These are phyloP conservation scores for Chlorella ohadii DNA, from an alignment of 139 green algal genomes.

Conservation along the genomic window DNA sequence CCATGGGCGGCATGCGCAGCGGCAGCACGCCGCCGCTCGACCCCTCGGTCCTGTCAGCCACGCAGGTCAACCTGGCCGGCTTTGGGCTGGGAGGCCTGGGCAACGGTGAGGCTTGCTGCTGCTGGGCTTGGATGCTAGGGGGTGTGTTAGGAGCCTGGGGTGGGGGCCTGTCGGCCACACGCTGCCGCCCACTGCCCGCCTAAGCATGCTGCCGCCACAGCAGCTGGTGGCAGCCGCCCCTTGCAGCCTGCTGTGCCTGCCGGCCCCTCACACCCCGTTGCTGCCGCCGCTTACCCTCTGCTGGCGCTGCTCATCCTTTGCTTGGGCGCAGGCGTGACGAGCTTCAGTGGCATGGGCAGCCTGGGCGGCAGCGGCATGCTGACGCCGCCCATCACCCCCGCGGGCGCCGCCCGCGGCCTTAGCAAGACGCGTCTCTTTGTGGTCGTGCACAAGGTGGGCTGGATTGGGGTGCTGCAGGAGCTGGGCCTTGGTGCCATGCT, in stretches of 20 bases:
- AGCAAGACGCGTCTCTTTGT: constrained; percentile 87
- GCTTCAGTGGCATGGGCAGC: constrained; percentile 29
- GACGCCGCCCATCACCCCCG: constrained; percentile 1
- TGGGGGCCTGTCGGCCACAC: not conserved
- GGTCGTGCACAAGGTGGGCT: constrained; percentile 83
- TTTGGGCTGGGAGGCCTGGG: constrained; percentile 34
- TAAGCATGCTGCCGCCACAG: too few relatives aligned
- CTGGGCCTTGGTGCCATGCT: too few relatives aligned
- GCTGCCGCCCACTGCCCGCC: not conserved
- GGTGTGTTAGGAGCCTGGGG: too few relatives aligned
- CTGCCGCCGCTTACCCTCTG: not conserved
- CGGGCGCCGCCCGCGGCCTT: constrained; percentile 7
- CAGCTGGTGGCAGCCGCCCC: too few relatives aligned
- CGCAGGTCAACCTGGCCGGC: constrained; percentile 34
- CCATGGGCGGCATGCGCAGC: constrained; percentile 35
- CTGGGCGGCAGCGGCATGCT: constrained; percentile 20
- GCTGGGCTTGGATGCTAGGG: not conserved
- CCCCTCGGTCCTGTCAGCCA: not conserved
- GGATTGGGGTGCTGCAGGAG: too few relatives aligned
- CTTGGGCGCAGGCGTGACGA: not conserved
- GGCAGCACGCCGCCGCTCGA: constrained; percentile 28
- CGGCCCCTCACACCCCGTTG: too few relatives aligned
- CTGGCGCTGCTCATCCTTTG: too few relatives aligned
- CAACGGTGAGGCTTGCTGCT: constrained; percentile 20
- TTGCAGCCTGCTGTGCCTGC: not conserved